Evolutionary conservation across 1,284 basidiomycete genomes (phyloP).

Genomic region (Veloboletus limbatus): DNA sequence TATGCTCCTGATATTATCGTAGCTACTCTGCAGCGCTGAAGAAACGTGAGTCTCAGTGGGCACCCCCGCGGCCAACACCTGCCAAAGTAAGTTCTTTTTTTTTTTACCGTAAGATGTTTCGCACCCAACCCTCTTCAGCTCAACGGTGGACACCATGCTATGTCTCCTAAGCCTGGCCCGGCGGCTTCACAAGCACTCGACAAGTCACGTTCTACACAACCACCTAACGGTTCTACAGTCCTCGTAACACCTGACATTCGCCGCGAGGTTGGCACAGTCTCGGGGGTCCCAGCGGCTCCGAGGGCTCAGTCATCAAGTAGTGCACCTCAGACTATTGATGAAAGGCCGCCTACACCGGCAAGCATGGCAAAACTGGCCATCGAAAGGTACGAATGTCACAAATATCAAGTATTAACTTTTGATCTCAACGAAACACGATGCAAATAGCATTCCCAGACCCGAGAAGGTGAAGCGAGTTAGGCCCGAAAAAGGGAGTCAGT

Average conservation of each 20-base stretch:
- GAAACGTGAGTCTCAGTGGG: slow-evolving; percentile 64
- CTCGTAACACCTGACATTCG: slow-evolving; percentile 24
- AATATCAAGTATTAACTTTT: background rate
- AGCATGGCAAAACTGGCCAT: slow-evolving; percentile 54
- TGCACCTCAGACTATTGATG: slow-evolving; percentile 12
- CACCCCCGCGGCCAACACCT: slow-evolving; percentile 38
- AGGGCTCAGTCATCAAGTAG: slow-evolving; percentile 48
- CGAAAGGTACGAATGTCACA: slow-evolving; percentile 53
- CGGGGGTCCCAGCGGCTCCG: slow-evolving; percentile 54
- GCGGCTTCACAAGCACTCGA: slow-evolving; percentile 36
- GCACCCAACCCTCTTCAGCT: slow-evolving; percentile 24
- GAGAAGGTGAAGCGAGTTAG: slow-evolving; percentile 73
- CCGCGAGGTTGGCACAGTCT: slow-evolving; percentile 20
- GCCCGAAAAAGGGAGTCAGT: slow-evolving; percentile 48
- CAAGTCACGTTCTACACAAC: slow-evolving; percentile 38
- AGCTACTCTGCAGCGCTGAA: slow-evolving; percentile 72
- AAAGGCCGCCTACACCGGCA: slow-evolving; percentile 30
- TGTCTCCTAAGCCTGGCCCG: slow-evolving; percentile 36
- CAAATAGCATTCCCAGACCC: slow-evolving; percentile 63
- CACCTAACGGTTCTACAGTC: slow-evolving; percentile 37
- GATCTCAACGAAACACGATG: slow-evolving; percentile 6
- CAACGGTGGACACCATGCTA: slow-evolving; percentile 35
- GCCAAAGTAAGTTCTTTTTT: slow-evolving; percentile 14
- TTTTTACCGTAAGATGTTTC: slow-evolving; percentile 19
- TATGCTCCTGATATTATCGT: slow-evolving; percentile 12